Evolutionary conservation across 1,139 yeast species (phyloP).

Genomic region (Suhomyces kunorum): DNA sequence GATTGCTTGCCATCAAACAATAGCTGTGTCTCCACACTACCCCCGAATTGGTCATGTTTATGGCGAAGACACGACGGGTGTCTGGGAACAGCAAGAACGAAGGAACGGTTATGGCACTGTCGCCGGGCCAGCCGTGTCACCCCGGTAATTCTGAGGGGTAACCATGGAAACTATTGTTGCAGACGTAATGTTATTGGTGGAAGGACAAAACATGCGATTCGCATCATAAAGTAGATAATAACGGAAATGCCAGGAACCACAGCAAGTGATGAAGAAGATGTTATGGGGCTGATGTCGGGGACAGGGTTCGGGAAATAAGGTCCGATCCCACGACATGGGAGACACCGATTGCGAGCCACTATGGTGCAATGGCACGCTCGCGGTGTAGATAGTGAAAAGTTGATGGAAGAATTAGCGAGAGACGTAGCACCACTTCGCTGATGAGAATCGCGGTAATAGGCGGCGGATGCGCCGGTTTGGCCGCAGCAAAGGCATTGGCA

Average conservation of each 20-base stretch:
- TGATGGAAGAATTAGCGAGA: no score
- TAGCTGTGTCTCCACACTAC: constrained; percentile 7
- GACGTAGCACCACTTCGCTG: not conserved
- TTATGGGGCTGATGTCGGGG: not conserved
- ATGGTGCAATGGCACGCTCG: constrained; percentile 1
- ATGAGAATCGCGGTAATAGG: constrained; percentile 46
- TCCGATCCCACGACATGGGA: not conserved
- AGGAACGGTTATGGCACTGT: no score
- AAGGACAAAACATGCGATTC: no score
- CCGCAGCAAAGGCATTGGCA: constrained; percentile 49
- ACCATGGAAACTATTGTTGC: no score
- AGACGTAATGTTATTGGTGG: no score
- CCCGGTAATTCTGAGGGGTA: not conserved
- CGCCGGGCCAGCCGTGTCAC: no score
- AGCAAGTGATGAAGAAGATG: not conserved
- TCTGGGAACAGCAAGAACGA: constrained; percentile 1
- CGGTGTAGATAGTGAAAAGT: not conserved
- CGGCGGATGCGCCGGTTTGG: constrained; percentile 54
- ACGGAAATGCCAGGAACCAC: not conserved
- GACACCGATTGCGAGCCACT: not conserved
- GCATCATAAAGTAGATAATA: not conserved
- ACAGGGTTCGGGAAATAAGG: not conserved
- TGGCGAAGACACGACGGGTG: constrained; percentile 8
- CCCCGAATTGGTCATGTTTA: constrained; percentile 9
- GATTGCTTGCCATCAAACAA: constrained; percentile 6